Conservation (phyloP, 768 basidiomycete genomes). For the Suillus placidus region DNA sequence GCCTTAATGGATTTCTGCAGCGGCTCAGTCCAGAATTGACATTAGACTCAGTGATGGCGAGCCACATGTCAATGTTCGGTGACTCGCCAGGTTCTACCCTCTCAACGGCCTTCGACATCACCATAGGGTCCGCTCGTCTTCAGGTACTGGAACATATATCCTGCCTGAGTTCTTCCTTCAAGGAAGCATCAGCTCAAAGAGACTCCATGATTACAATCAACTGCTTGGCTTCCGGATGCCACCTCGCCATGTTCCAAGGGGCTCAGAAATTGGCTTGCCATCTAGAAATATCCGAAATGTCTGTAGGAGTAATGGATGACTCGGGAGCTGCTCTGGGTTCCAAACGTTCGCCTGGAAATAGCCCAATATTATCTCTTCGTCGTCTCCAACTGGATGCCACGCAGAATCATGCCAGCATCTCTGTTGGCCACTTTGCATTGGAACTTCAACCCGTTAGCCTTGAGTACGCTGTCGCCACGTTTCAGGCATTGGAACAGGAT, state of each 20-base stretch:
- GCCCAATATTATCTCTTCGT: neutral
- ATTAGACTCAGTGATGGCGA: constrained; percentile 46
- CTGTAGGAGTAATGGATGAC: neutral
- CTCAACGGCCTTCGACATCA: constrained; percentile 43
- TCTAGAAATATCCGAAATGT: neutral
- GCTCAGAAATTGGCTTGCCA: neutral
- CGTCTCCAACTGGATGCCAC: constrained; percentile 2
- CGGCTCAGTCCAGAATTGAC: constrained; percentile 40
- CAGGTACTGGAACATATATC: constrained; percentile 50
- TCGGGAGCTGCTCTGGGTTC: constrained; percentile 5
- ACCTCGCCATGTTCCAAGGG: neutral
- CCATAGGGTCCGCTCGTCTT: constrained; percentile 42
- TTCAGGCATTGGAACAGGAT: constrained; percentile 18
- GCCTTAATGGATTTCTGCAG: constrained; percentile 25
- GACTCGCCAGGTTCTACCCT: constrained; percentile 21
- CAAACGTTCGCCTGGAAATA: neutral
- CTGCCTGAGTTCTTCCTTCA: neutral
- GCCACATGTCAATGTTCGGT: constrained; percentile 38
- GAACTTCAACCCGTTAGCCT: constrained; percentile 35
- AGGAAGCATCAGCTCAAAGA: constrained; percentile 1
- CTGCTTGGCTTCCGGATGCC: constrained; percentile 3
- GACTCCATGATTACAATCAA: neutral
- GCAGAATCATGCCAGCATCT: constrained; percentile 17
- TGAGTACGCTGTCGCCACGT: constrained; percentile 26
- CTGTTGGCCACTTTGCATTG: constrained; percentile 23